Base-by-base conservation (phyloP, 805 yeast genomes). In the Tanozyma kutaoensis region DNA sequence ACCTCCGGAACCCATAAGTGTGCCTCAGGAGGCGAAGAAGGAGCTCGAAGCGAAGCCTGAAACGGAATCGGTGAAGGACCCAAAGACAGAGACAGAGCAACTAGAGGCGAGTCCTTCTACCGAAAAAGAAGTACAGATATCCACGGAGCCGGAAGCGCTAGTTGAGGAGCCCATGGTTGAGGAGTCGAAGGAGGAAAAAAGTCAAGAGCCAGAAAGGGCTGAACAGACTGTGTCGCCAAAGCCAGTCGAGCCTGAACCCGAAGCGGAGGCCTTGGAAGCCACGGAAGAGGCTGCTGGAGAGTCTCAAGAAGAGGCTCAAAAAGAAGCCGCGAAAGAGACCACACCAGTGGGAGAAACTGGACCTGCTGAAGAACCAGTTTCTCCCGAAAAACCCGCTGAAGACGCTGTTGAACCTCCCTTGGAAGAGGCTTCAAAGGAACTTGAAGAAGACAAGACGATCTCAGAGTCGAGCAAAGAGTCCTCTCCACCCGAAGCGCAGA, bases 181-280 rank as follows among this genome's bases (percentile, higher is more conserved):
- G 7, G 19, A 18, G 24, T 8, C 10, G 23, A 22, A 20, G 8
- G 16, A 14, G 4, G 24, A 15, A n/a, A 23, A 20, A 5, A 26
- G 23, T 7, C 24, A 19, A 12, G 24, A 15, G 13, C 12, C 14
- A 18, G 12, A 12, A 17, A 16, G 20, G 10, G 24, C 14, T 14
- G 25, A 7, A 10, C 20, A 11, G 24, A 19, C 15, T 16, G 14
- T 15, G 10, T 12, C n/a, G 14, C 17, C 12, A 5, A 20, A 11
- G 8, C 11, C 22, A 8, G 22, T 12, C 13, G 29, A 22, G n/a
- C 12, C 12, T 12, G 16, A 12, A 5, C 18, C 8, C 18, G 14
- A 23, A 16, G 15, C n/a, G 6, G 35, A 29, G n/a, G n/a, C n/a
- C n/a, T n/a, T n/a, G 21, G 27, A 23, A 12, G 32, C 32, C 10